Conservation (phyloP, 2,329 filamentous ascomycete species). For the Beauveria varroae region DNA sequence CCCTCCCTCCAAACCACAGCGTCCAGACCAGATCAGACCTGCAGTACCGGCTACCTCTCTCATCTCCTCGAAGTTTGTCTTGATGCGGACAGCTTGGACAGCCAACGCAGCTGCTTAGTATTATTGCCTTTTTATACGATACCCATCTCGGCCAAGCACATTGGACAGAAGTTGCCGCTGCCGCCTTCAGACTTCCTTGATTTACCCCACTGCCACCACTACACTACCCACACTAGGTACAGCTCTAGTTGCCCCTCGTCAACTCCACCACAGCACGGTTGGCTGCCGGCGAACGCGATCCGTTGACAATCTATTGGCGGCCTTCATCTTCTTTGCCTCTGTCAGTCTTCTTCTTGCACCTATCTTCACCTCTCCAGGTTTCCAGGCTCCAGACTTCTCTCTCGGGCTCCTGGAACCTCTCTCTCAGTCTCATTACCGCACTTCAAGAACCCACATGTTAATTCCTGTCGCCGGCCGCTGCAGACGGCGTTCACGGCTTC, state of each 20-base stretch:
- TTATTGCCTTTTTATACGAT: too few species aligned
- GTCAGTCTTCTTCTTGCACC: not conserved
- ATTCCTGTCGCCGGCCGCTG: conserved; percentile 31
- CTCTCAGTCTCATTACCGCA: not conserved
- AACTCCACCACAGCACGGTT: conserved; percentile 30
- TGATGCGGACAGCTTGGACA: too few species aligned
- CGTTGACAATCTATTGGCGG: not conserved
- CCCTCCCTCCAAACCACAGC: too few species aligned
- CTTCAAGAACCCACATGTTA: conserved; percentile 45
- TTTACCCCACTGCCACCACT: conserved; percentile 2
- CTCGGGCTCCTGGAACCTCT: conserved; percentile 1
- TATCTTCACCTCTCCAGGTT: not conserved
- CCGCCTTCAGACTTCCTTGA: not conserved
- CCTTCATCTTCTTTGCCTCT: not conserved
- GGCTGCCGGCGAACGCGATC: conserved; percentile 12
- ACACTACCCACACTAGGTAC: not conserved
- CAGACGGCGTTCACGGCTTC: conserved; percentile 48
- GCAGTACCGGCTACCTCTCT: too few species aligned
- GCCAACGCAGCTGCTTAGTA: too few species aligned
- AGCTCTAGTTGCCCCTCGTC: conserved; percentile 18
- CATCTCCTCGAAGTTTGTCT: too few species aligned
- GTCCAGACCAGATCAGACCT: too few species aligned
- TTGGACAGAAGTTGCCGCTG: too few species aligned
- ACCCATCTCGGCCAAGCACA: too few species aligned
- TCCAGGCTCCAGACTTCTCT: conserved; percentile 7